Conservation (phyloP, 2,329 filamentous ascomycete genomes). For the Alternaria sp. region DNA sequence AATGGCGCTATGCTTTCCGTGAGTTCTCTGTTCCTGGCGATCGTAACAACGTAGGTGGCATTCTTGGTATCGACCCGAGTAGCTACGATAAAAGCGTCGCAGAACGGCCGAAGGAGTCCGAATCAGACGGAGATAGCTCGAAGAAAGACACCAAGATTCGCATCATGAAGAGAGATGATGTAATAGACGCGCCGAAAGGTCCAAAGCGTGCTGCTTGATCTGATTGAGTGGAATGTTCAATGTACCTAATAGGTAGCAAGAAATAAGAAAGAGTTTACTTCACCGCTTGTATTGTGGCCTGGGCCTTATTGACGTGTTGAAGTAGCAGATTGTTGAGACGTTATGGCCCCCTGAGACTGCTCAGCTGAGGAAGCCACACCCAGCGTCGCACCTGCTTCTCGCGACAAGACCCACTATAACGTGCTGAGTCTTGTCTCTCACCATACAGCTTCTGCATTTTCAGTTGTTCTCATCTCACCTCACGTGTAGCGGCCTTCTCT, state of each 20-base stretch:
- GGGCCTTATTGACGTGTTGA: neutral
- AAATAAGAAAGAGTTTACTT: conserved; percentile 40
- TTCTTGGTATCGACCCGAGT: conserved; percentile 70
- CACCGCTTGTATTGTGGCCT: conserved; percentile 5
- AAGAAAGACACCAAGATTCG: conserved; percentile 49
- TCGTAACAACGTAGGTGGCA: conserved; percentile 78
- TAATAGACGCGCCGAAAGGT: conserved; percentile 48
- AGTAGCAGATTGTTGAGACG: neutral
- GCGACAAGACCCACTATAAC: conserved; percentile 1
- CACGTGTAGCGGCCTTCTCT: neutral
- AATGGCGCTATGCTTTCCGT: conserved; percentile 94
- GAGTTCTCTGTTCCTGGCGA: conserved; percentile 98
- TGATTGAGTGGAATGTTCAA: conserved; percentile 7
- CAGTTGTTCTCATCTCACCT: neutral
- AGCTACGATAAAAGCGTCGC: conserved; percentile 63
- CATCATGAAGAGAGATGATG: conserved; percentile 51
- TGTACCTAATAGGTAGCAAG: conserved; percentile 35
- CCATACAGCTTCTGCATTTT: neutral
- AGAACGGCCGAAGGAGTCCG: conserved; percentile 48
- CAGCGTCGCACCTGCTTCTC: conserved; percentile 20
- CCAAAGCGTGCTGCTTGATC: conserved; percentile 43
- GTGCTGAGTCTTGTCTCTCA: conserved; percentile 3
- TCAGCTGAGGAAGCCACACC: conserved; percentile 20
- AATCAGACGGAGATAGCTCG: conserved; percentile 33
- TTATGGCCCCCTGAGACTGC: neutral